Conservation (phyloP, 345 rosid genomes). For the Xanthoceras sorbifolium region DNA sequence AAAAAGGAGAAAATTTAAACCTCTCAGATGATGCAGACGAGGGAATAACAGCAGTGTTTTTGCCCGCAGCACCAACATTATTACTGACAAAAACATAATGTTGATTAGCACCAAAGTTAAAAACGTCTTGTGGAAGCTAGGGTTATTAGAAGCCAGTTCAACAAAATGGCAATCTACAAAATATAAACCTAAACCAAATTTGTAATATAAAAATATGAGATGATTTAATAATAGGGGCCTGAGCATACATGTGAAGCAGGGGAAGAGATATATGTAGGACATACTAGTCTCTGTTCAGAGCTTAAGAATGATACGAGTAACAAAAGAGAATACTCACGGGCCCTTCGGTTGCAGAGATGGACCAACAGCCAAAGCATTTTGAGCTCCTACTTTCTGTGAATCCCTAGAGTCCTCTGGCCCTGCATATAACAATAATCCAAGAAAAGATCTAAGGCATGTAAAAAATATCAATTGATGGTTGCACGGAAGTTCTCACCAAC, state of each 20-base stretch:
- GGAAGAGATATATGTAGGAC: background rate
- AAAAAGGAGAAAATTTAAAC: constrained; percentile 33
- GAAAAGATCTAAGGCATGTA: background rate
- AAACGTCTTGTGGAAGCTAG: background rate
- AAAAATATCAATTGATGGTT: background rate
- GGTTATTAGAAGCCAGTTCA: background rate
- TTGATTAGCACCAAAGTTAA: constrained; percentile 17
- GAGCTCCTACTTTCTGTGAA: constrained; percentile 51
- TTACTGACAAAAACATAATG: constrained; percentile 43
- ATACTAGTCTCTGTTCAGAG: background rate
- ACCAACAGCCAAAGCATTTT: constrained; percentile 76
- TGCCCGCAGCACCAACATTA: constrained; percentile 55
- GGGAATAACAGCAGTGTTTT: constrained; percentile 63
- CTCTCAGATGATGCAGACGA: constrained; percentile 74
- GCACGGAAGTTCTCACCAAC: background rate
- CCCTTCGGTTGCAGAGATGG: constrained; percentile 73
- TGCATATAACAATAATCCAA: constrained; percentile 29
- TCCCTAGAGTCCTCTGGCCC: constrained; percentile 64
- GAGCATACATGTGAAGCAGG: background rate
- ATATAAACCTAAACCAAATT: background rate
- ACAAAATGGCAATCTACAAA: background rate
- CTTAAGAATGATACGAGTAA: constrained; percentile 5
- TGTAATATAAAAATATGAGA: background rate
- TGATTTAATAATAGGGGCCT: background rate
- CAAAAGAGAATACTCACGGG: constrained; percentile 43